A percentile compares a stretch with the other conserved stretches of the same genome.
Conservation (phyloP, 805 yeast genomes). For the Wickerhamiella lipophila region DNA sequence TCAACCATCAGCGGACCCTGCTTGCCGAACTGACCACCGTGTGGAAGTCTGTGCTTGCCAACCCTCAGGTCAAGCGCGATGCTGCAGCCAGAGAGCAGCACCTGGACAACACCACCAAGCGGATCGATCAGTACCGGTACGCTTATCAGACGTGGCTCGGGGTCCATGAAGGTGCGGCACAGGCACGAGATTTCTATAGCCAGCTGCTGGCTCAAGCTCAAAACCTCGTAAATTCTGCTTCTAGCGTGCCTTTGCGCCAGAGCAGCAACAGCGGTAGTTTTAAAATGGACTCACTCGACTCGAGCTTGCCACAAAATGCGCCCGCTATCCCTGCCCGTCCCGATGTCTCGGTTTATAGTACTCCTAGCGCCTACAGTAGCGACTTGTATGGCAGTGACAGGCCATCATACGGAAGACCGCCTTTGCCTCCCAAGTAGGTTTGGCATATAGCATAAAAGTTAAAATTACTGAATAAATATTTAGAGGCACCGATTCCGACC, state of each 20-base stretch:
- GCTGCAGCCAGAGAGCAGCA: conserved; percentile 28
- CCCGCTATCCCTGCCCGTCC: conserved; percentile 4
- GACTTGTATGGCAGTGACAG: conserved; percentile 15
- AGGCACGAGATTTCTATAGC: conserved; percentile 53
- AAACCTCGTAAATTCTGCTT: neutral
- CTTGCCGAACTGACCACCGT: conserved; percentile 35
- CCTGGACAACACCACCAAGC: neutral
- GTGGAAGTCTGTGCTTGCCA: conserved; percentile 37
- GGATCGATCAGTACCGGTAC: conserved; percentile 30
- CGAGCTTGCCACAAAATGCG: neutral
- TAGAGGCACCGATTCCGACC: neutral
- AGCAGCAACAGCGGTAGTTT: neutral
- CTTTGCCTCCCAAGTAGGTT: neutral
- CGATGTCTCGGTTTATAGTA: conserved; percentile 12
- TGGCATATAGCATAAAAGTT: neutral
- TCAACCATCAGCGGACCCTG: conserved; percentile 48
- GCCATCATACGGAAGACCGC: neutral
- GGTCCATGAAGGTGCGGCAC: conserved; percentile 44
- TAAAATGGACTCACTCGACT: neutral
- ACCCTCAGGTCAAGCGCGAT: conserved; percentile 35
- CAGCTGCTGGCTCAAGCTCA: conserved; percentile 33
- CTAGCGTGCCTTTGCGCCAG: too few species aligned
- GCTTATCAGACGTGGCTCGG: conserved; percentile 49
- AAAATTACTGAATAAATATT: neutral
- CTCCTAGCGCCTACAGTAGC: conserved; percentile 20